Evolutionary conservation across 192 early-diverging fungal species (phyloP), one percentile per base, ranked within the genome.

Genomic region (Powellomyces hirtus): DNA sequence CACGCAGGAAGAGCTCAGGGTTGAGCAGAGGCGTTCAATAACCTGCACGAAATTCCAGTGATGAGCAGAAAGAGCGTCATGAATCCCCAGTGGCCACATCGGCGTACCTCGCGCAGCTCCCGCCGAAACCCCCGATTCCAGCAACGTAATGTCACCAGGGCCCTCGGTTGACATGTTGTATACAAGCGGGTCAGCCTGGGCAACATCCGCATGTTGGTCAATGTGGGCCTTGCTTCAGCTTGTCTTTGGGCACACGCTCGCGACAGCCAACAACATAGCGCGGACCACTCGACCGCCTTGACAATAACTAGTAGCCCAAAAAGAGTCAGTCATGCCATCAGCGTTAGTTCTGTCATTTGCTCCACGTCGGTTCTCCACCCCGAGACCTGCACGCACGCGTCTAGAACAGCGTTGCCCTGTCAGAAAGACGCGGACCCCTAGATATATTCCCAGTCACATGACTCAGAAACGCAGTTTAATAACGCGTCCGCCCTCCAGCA

Each of bases 91-190:
- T 57, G 16, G 35, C 20, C 37, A 24, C 45, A 56, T 7, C 20
- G 20, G 20, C 1, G 36, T n/a, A 91, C 89, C 80, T 99, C 97
- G 59, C 97, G 86, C 65, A 99, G 73, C 73, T 99, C 97, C 65
- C 97, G 7, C 83, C 72, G 22, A 99, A 75, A 20, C 97, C 97
- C 57, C 97, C 97, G 62, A 99, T 95, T 13, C 95, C 96, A 10
- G 96, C 90, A 92, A 99, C 49, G 90, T 88, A 49, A 97, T 81
- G 60, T 90, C 81, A 53, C 96, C 97, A 27, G 97, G 96, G 78
- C 96, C 94, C 76, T 99, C 97, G 51, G 89, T 90, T 20, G 90
- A 91, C 97, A 99, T 99, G 83, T 95, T 99, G 85, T 98, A 99
- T 24, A 99, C 97, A 62, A 98, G 86, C 42, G 97, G 97, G 76